Evolutionary conservation across 2,329 filamentous ascomycete species (phyloP), one percentile per base, ranked within the genome.

Genomic region (Ceratocystis cubensis): DNA sequence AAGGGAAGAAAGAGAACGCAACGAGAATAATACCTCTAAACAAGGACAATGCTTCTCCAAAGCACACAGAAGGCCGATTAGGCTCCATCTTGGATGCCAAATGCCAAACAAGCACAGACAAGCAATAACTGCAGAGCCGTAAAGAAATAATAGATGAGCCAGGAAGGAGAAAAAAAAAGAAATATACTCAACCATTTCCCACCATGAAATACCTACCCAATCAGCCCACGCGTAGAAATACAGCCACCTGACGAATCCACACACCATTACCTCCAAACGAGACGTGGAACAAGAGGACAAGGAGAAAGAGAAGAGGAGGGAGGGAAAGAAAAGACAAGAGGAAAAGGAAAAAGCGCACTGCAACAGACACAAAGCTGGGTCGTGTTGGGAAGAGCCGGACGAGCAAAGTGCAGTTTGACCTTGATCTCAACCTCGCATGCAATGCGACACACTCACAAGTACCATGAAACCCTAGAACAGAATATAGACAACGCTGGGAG

Each of bases 91-190:
- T 41, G 37, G 10, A 13, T 41, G 10, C 37, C 37, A 13, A 3
- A 41, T 41, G 37, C 37, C 37, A 41, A 1, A 41, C 10, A 41
- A 41, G 13, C 6, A 30, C 3, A 6, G n/a, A 25, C 48, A 25
- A 25, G 20, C 48, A 50, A 56, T 17, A 33, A 10, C 20, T n/a
- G 22, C 3, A 33, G 20, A n/a, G 13, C 62, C 3, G 3, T 28
- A 22, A 46, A 65, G 30, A 37, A 56, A 15, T 33, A 61, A 63
- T 20, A 33, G 37, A 28, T 10, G 70, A 73, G 73, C 72, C 71
- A 73, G 73, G 71, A 70, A 72, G 72, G 72, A 73, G 68, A 70
- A 68, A 73, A 72, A 75, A 66, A 69, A 72, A 71, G 10, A 33
- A 59, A 59, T 59, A 59, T 59, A 59, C 53, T 59, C 53, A 37